Evolutionary conservation across 2,329 filamentous ascomycete genomes (phyloP).

Genomic region (Ceratocystis huliohia): DNA sequence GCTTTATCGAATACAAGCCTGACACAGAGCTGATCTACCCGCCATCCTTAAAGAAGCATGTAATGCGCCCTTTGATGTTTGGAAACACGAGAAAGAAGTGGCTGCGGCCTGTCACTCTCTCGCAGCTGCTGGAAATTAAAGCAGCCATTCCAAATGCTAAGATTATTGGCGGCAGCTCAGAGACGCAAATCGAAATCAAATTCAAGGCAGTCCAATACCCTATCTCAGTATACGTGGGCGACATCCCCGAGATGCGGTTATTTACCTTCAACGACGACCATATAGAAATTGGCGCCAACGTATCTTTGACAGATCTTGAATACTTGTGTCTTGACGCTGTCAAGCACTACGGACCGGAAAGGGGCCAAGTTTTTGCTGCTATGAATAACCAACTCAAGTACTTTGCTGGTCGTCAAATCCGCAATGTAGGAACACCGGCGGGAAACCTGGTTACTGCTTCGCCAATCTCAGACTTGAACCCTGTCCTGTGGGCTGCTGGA

Average conservation of each 20-base stretch:
- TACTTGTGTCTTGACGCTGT: slow-evolving; percentile 68
- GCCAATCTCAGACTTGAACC: slow-evolving; percentile 92
- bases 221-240: slow-evolving; percentile 81
- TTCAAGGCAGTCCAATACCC: slow-evolving; percentile 92
- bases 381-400: slow-evolving; percentile 90
- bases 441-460: slow-evolving; percentile 91
- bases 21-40: slow-evolving; percentile 95
- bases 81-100: slow-evolving; percentile 91
- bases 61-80: slow-evolving; percentile 70
- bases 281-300: slow-evolving; percentile 86
- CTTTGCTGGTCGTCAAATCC: slow-evolving; percentile 88
- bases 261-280: slow-evolving; percentile 68
- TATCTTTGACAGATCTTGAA: slow-evolving; percentile 84
- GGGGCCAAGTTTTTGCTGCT: slow-evolving; percentile 71
- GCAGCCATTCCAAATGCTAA: slow-evolving; percentile 72
- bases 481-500: slow-evolving; percentile 79
- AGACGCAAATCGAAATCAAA: slow-evolving; percentile 96
- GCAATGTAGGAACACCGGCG: slow-evolving; percentile 93
- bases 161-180: slow-evolving; percentile 88
- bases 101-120: slow-evolving; percentile 77
- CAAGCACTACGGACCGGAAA: slow-evolving; percentile 57
- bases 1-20: slow-evolving; percentile 87
- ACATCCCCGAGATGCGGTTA: slow-evolving; percentile 77
- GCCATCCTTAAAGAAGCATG: slow-evolving; percentile 67
- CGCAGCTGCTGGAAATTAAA: slow-evolving; percentile 88